Conservation (phyloP, 2,329 filamentous ascomycete species). For the Bimuria novae-zelandiae region DNA sequence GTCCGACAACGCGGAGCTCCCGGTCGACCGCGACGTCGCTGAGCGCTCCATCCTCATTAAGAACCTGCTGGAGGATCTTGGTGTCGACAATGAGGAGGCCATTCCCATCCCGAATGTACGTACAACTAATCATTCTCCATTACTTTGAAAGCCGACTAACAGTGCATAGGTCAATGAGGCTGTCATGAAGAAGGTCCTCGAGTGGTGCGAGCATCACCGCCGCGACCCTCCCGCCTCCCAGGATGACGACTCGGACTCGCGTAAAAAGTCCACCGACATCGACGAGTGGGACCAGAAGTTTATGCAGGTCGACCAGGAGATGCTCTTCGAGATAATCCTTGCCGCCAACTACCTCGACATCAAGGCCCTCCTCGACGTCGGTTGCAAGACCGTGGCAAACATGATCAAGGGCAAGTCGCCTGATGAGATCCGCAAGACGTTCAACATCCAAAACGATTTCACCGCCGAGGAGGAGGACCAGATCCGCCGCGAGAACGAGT, state of each 20-base stretch:
- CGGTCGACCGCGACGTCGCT: constrained; percentile 72
- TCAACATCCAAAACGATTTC: constrained; percentile 99
- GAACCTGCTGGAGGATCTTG: constrained; percentile 96
- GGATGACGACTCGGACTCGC: constrained; percentile 90
- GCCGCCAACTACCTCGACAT: constrained; percentile 99
- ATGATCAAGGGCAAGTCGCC: constrained; percentile 99
- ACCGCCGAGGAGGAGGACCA: constrained; percentile 99
- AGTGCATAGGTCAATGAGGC: constrained; percentile 75
- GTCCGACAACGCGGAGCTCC: constrained; percentile 52
- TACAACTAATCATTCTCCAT: constrained; percentile 6
- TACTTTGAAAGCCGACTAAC: constrained; percentile 30
- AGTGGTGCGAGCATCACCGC: constrained; percentile 97
- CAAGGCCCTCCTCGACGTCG: constrained; percentile 95
- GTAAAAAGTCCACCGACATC: constrained; percentile 98
- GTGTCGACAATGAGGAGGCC: constrained; percentile 64
- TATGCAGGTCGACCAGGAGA: constrained; percentile 99
- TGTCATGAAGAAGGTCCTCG: constrained; percentile 92
- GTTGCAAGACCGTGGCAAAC: constrained; percentile 99
- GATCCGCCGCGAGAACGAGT: constrained; percentile 65
- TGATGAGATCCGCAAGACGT: constrained; percentile 98
- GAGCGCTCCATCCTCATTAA: constrained; percentile 95
- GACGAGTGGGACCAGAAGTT: constrained; percentile 99
- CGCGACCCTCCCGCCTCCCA: constrained; percentile 79
- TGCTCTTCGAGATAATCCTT: constrained; percentile 99
- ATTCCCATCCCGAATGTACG: constrained; percentile 83